phyloP scores from a whole-genome alignment of 768 basidiomycete species.

The Trametopsis cervina region DNA sequence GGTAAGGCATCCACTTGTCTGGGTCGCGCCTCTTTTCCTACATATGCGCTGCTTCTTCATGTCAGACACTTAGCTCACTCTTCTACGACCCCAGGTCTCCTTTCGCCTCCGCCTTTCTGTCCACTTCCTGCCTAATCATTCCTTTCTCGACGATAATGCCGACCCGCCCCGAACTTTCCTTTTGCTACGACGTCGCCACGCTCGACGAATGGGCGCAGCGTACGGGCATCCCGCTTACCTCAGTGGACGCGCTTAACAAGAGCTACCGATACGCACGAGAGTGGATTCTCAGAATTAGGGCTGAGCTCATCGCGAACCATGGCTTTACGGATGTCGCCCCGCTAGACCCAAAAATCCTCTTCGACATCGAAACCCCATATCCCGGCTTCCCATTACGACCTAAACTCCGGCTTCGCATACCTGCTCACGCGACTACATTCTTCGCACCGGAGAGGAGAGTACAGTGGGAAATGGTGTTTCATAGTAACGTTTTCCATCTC shows the following conservation, averaged over 20 bases:
- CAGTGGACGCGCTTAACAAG: conserved; percentile 73
- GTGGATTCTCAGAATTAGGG: conserved; percentile 60
- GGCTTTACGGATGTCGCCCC: conserved; percentile 60
- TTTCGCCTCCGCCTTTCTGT: conserved; percentile 3
- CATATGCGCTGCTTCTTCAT: background rate
- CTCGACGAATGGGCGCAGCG: conserved; percentile 82
- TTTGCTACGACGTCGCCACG: conserved; percentile 71
- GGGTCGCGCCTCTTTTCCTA: background rate
- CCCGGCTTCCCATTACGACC: conserved; percentile 78
- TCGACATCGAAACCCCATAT: conserved; percentile 71
- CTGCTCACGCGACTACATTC: conserved; percentile 75
- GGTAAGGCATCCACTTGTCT: conserved; percentile 8
- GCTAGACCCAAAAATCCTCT: conserved; percentile 65
- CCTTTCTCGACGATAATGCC: conserved; percentile 16
- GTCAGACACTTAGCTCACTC: background rate
- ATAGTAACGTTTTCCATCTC: conserved; percentile 31
- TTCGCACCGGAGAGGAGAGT: conserved; percentile 79
- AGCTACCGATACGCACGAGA: conserved; percentile 78
- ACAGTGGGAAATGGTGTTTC: conserved; percentile 90
- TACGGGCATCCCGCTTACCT: conserved; percentile 75
- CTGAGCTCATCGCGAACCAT: conserved; percentile 57
- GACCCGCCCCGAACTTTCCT: conserved; percentile 53
- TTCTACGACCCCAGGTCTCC: conserved; percentile 5
- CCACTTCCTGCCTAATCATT: conserved; percentile 8
- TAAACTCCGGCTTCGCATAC: conserved; percentile 63